These are phyloP conservation scores for Xylariaceae sp. DNA, from an alignment of 2,329 filamentous ascomycete species.

Conservation along the genomic window DNA sequence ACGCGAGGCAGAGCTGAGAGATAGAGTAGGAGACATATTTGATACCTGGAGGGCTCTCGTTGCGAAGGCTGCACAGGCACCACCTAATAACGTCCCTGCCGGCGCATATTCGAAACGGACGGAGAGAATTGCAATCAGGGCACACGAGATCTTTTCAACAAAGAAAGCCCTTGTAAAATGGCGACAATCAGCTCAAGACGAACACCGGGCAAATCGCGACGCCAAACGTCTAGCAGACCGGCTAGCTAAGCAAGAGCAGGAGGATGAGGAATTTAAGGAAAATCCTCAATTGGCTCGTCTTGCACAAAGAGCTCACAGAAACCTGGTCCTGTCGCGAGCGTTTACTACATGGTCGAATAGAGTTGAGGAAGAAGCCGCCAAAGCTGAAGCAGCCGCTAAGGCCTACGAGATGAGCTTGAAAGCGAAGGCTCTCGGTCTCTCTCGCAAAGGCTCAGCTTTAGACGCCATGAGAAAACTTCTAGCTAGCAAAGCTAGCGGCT, in stretches of 20 bases:
- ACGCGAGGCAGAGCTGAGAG: slow-evolving; percentile 35
- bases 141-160: slow-evolving; percentile 37
- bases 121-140: slow-evolving; percentile 38
- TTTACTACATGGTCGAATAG: slow-evolving; percentile 42
- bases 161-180: slow-evolving; percentile 37
- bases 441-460: slow-evolving; percentile 13
- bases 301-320: slow-evolving; percentile 38
- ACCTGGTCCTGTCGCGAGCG: slow-evolving; percentile 40
- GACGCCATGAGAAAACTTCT: slow-evolving; percentile 15
- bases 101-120: slow-evolving; percentile 43
- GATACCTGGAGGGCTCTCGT: slow-evolving; percentile 37
- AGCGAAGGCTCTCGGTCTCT: slow-evolving; percentile 38
- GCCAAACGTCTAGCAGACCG: slow-evolving; percentile 19
- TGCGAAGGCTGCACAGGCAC: slow-evolving; percentile 31
- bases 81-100: slow-evolving; percentile 31
- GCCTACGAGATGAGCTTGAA: slow-evolving; percentile 42
- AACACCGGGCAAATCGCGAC: slow-evolving; percentile 28
- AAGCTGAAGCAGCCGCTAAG: slow-evolving; percentile 37
- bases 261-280: slow-evolving; percentile 30
- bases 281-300: slow-evolving; percentile 38
- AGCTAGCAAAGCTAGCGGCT: slow-evolving; percentile 8
- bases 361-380: slow-evolving; percentile 39
- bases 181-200: slow-evolving; percentile 33
- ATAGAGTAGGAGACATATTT: slow-evolving; percentile 34
- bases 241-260: slow-evolving; percentile 12